phyloP scores from a whole-genome alignment of 768 basidiomycete species.

The Lactifluus volemus region DNA sequence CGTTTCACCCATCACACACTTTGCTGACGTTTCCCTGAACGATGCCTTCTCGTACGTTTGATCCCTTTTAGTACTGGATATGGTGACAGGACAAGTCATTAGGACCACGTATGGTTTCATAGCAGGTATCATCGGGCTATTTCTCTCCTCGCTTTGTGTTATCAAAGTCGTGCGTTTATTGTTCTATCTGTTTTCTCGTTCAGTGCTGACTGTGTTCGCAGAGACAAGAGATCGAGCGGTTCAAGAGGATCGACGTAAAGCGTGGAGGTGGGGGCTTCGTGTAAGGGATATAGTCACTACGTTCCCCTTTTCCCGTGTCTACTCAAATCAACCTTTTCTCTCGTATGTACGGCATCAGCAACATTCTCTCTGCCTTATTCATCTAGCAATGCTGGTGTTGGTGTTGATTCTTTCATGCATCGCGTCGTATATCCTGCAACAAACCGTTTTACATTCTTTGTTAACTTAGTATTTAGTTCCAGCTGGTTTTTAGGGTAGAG shows the following conservation, averaged over 20 bases:
- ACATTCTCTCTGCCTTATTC: neutral
- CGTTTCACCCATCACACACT: conserved; percentile 55
- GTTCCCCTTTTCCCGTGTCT: neutral
- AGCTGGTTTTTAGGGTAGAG: neutral
- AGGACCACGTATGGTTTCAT: conserved; percentile 72
- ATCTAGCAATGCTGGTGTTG: neutral
- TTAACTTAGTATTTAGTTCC: neutral
- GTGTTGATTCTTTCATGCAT: neutral
- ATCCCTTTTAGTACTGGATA: neutral
- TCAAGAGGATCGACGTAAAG: conserved; percentile 85
- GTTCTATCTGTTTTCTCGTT: neutral
- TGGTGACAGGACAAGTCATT: neutral
- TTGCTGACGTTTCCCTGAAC: conserved; percentile 67
- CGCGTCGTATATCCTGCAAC: neutral
- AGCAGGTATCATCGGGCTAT: conserved; percentile 64
- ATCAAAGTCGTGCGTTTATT: conserved; percentile 66
- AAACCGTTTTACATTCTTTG: neutral
- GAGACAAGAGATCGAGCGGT: conserved; percentile 75
- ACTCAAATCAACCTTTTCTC: neutral
- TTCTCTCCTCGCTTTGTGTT: conserved; percentile 76
- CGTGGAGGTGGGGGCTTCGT: conserved; percentile 84
- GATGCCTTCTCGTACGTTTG: conserved; percentile 74
- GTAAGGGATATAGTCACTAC: conserved; percentile 28
- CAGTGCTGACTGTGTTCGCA: conserved; percentile 25
- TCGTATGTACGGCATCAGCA: neutral